Evolutionary conservation across 768 basidiomycete genomes (phyloP), one percentile per base, ranked within the genome.

Genomic region (Auricularia cornea): DNA sequence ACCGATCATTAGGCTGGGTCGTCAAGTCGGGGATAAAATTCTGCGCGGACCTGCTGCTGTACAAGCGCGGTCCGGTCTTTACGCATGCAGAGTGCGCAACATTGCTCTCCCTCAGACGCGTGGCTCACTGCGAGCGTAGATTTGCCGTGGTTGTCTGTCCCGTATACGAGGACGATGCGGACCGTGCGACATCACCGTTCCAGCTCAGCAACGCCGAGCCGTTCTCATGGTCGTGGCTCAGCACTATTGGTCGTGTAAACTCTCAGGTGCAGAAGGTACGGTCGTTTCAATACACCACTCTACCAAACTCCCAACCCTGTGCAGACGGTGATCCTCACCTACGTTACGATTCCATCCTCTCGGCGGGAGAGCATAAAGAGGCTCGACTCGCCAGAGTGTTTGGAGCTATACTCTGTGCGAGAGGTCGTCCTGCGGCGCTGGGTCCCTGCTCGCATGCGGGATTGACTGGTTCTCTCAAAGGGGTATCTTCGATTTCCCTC

Each of bases 1-100:
- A 90, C 71, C 85, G 96, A 18, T 94, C 94, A 3, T 81, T 98
- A 8, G 97, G 97, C 29, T 99, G 96, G 97, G 92, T 98, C 23
- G 87, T 97, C 66, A 93, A 94, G 74, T 85, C 87, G 31, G 97
- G 97, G 1, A 87, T 97, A 79, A 99, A 99, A 74, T 99, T 99
- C 75, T 98, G 95, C 69, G 90, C 89, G 41, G 97, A 99, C 70
- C 94, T 90, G 76, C 82, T 99, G 11, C 76, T 98, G 30, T 99
- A 99, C 74, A 94, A 92, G 68, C 84, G 91, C 14, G 97, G 97
- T 0, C 94, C 96, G 2, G 92, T 96, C 1, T 98, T 98, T 73
- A 79, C 87, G 3, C 97, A 99, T 73, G 95, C 97, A 11, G 95
- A 98, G 94, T 98, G 72, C 54, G 26, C 62, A 32, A 44, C 57